Conservation (phyloP, 768 basidiomycete species). For the Lactarius evosmus region DNA sequence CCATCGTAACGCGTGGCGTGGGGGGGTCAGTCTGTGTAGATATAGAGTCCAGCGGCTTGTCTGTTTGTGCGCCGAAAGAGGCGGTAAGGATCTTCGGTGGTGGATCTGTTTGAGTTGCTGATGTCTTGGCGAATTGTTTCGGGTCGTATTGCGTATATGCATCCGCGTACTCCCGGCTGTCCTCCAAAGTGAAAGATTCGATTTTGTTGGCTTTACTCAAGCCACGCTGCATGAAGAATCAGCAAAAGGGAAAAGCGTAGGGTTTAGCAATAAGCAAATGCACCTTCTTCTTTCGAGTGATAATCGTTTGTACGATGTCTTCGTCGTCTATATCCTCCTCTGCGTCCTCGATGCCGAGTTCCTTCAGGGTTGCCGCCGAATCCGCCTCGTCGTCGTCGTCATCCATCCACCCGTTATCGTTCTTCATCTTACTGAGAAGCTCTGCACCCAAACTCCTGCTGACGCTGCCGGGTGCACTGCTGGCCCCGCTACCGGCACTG, state of each 20-base stretch:
- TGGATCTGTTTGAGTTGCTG: constrained; percentile 60
- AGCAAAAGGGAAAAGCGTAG: background rate
- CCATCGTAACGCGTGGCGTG: constrained; percentile 36
- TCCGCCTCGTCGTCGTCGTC: constrained; percentile 40
- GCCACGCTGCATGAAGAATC: constrained; percentile 35
- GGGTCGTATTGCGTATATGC: constrained; percentile 68
- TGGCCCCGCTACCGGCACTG: constrained; percentile 41
- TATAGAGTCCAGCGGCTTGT: constrained; percentile 23
- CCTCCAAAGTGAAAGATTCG: constrained; percentile 48
- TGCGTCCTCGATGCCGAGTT: constrained; percentile 42
- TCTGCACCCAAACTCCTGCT: constrained; percentile 78
- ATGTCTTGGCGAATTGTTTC: constrained; percentile 45
- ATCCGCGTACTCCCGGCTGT: constrained; percentile 74
- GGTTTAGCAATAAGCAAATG: constrained; percentile 20
- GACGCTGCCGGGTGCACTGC: constrained; percentile 53
- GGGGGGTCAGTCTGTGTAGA: constrained; percentile 33
- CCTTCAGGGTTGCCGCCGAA: constrained; percentile 34
- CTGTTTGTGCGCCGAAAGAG: constrained; percentile 53
- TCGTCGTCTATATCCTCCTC: constrained; percentile 60
- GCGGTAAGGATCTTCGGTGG: constrained; percentile 46
- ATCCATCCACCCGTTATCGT: constrained; percentile 38
- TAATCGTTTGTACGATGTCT: constrained; percentile 83
- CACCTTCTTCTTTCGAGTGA: constrained; percentile 78
- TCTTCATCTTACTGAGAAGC: constrained; percentile 59
- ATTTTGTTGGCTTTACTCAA: constrained; percentile 54